Base-by-base conservation (phyloP, 2,329 filamentous ascomycete genomes). In the Helotiales sp. region DNA sequence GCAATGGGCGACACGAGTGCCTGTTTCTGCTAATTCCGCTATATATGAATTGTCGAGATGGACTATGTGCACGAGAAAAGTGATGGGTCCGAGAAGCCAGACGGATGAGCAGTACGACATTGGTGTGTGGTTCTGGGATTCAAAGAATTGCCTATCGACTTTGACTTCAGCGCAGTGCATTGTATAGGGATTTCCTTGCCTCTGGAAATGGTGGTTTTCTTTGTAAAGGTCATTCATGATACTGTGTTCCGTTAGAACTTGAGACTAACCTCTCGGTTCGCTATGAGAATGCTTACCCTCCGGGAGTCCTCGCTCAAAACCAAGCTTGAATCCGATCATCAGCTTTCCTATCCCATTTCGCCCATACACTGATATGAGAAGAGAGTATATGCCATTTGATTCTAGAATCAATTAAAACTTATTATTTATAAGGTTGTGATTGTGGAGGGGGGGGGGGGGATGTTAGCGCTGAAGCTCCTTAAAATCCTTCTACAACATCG, bases 211-310 rank as follows among this genome's bases (percentile, higher is more conserved):
- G 26, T 37, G 15, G 61, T 40, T 26, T 34, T 57, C 49, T 34
- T 61, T 17, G 30, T 66, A 20, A 34, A 52, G 28, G 52, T 32
- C 17, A 15, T n/a, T 15, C 22, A 47, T 28, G 8, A 63, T 50
- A 2, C 61, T 63, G 22, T 1, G 3, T 22, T 15, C 20, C n/a
- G 24, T 57, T 6, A 55, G 47, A 7, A 11, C 15, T 13, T 40
- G 10, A 40, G 3, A 15, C n/a, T 13, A 8, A 74, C 78, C 67
- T 81, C 79, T 3, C 79, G 75, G 45, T 80, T 71, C 49, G 82
- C 80, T n/a, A n/a, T n/a, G n/a, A n/a, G 22, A 50, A 15, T 11
- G 15, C 47, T 13, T 11, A 50, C 47, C 47, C 61, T 15, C 65
- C 65, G 8, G 65, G 65, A 11, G 59, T 66, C n/a, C 61, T 24